These are phyloP conservation scores for Aurantiochytrium sp. DNA, from an alignment of 108 stramenopile genomes.

Conservation along the genomic window DNA sequence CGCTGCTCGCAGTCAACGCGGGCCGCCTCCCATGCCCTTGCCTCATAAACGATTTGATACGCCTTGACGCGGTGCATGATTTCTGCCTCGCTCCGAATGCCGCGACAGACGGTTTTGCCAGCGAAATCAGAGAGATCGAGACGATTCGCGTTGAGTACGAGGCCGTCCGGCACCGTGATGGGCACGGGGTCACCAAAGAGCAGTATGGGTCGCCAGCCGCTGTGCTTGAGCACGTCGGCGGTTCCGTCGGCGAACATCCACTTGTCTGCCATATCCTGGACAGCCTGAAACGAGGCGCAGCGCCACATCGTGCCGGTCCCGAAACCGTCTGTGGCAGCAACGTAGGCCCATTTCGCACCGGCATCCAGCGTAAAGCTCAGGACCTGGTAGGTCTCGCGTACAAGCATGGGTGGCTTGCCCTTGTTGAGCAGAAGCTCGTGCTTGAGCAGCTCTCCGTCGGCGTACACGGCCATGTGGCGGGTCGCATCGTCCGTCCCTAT, in stretches of 20 bases:
- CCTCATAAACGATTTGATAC: background rate
- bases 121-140: background rate
- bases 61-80: background rate
- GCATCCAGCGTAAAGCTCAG: background rate
- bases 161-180: background rate
- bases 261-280: background rate
- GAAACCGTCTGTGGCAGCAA: background rate
- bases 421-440: background rate
- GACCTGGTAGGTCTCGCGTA: background rate
- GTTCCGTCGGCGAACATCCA: background rate
- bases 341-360: background rate
- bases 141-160: background rate
- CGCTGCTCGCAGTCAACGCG: background rate
- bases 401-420: background rate
- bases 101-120: background rate
- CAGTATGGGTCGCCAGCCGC: background rate
- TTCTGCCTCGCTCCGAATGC: background rate
- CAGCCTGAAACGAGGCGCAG: background rate
- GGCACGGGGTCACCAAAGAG: background rate
- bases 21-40: background rate
- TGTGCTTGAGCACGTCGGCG: background rate
- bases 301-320: background rate
- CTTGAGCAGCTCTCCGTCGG: background rate
- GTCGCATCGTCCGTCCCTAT: background rate
- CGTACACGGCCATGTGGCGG: background rate